These are phyloP conservation scores for Fraxinus xanthoxyloides DNA, from an alignment of 305 asterid genomes.

Conservation along the genomic window DNA sequence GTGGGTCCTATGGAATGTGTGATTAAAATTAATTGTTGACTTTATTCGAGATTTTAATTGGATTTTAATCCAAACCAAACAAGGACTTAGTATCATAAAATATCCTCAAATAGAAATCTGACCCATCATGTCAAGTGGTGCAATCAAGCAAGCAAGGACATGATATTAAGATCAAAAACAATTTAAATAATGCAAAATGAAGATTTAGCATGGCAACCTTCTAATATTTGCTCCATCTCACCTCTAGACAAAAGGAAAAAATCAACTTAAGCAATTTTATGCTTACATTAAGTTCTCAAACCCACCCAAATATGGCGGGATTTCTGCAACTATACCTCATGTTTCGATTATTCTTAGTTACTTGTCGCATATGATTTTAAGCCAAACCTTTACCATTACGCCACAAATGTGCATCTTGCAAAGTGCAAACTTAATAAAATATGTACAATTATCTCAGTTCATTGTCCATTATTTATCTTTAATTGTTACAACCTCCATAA, in stretches of 20 bases:
- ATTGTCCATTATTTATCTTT: background rate
- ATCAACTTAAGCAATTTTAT: background rate
- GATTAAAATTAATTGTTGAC: background rate
- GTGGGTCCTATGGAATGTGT: background rate
- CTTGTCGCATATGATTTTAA: background rate
- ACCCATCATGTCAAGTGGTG: background rate
- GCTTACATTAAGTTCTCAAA: background rate
- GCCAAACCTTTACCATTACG: background rate
- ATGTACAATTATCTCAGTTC: background rate
- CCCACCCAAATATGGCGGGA: background rate
- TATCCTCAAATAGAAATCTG: background rate
- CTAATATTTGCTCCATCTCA: background rate
- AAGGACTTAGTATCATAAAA: background rate
- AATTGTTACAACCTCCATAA: background rate
- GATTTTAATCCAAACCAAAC: background rate
- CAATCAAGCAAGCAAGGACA: background rate
- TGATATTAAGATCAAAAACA: background rate
- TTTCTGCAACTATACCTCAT: background rate
- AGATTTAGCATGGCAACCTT: background rate
- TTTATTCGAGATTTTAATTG: background rate
- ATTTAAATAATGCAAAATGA: background rate
- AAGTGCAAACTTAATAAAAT: background rate
- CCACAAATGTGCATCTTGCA: background rate
- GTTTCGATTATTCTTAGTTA: background rate
- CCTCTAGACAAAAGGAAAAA: background rate